Evolutionary conservation across 2,329 filamentous ascomycete species (phyloP), one percentile per base, ranked within the genome.

Genomic region (Westerdykella ornata): DNA sequence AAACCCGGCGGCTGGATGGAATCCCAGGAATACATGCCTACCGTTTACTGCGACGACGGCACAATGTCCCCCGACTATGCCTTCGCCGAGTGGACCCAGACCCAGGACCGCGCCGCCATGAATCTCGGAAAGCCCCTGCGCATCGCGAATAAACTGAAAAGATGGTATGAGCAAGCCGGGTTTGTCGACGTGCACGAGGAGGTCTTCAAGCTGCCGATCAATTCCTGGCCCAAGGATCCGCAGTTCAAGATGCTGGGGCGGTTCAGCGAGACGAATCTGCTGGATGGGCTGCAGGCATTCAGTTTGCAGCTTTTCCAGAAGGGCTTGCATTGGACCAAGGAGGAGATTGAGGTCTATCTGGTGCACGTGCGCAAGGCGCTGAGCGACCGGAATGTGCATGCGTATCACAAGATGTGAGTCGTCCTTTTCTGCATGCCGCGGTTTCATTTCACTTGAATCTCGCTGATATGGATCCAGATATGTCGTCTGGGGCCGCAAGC

Each of bases 171-270:
- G 53, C 70, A 74, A 19, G 71, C 75, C 1, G 79, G 79, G 0
- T 81, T 79, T 43, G 68, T 74, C 2, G 74, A 81, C 41, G 70
- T 82, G 9, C 65, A 74, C 35, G 72, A 77, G 47, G 67, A 69
- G 26, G 55, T 74, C 12, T 69, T 68, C 48, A 78, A 76, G 57
- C 66, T 81, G 5, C 73, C 75, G 0, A 63, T 72, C 20, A 75
- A 75, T 38, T 58, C 67, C 2, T 78, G 75, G 75, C 69, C 73
- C 0, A 64, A 62, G 36, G 72, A 77, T 41, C 62, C 66, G 8
- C 63, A 67, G 12, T 53, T 71, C 28, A 74, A 70, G 42, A 55
- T 68, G 35, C 62, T 76, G 13, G 75, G 75, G n/a, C 59, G 62
- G 6, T 76, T 70, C 63, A 72, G 65, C 48, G 65, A 72, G 44